Evolutionary conservation across 1,284 basidiomycete species (phyloP).

Genomic region (Cutaneotrichosporon sp.): DNA sequence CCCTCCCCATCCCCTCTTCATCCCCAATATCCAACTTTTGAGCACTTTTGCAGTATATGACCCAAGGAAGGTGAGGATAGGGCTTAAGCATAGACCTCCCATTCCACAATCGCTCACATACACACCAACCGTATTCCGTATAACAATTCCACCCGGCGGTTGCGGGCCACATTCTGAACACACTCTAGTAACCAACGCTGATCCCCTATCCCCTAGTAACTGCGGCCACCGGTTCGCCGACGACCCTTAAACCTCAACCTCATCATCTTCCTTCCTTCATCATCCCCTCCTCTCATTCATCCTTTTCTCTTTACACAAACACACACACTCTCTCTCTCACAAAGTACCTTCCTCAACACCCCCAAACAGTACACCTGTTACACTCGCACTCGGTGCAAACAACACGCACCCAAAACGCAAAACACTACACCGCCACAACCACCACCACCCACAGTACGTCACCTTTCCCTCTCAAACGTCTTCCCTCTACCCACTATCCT

Average conservation of each 20-base stretch:
- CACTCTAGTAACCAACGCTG: neutral
- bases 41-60: too few relatives aligned
- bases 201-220: too few relatives aligned
- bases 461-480: neutral
- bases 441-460: neutral
- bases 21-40: neutral
- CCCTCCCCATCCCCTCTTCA: too few relatives aligned
- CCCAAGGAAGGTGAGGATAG: neutral
- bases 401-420: too few relatives aligned
- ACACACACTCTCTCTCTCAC: neutral
- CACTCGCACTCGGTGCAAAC: too few relatives aligned
- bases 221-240: too few relatives aligned
- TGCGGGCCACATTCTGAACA: neutral
- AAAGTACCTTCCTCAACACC: too few relatives aligned
- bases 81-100: neutral
- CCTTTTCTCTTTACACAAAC: neutral
- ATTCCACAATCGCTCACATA: neutral
- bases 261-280: neutral
- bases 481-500: neutral
- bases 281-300: constrained; percentile 2
- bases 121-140: neutral
- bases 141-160: too few relatives aligned
- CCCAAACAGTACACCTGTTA: neutral
- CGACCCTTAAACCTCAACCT: too few relatives aligned
- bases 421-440: neutral